Conservation (phyloP, 352 stramenopile genomes). For the Pythium insidiosum region DNA sequence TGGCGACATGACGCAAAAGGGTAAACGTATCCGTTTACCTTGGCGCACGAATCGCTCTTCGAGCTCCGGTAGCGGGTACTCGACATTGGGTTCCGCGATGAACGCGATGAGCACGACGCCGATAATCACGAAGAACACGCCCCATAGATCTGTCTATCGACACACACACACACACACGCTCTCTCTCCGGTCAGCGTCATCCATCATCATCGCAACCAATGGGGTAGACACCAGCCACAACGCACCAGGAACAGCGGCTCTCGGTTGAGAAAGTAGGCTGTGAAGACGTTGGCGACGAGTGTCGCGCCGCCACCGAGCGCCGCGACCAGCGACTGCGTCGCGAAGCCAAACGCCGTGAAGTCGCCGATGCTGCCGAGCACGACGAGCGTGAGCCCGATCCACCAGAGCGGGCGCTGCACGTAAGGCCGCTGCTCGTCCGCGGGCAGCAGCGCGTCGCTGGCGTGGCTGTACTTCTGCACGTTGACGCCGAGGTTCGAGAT, state of each 20-base stretch:
- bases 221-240: neutral
- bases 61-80: slow-evolving; percentile 82
- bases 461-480: slow-evolving; percentile 86
- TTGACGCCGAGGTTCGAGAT: slow-evolving; percentile 88
- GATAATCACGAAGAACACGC: slow-evolving; percentile 81
- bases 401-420: slow-evolving; percentile 84
- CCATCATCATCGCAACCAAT: no score
- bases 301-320: slow-evolving; percentile 80
- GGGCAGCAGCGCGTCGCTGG: slow-evolving; percentile 35
- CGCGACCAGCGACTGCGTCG: slow-evolving; percentile 84
- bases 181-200: no score
- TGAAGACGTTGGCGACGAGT: slow-evolving; percentile 84
- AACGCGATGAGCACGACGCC: slow-evolving; percentile 83
- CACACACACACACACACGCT: neutral
- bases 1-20: no score
- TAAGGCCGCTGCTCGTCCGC: slow-evolving; percentile 56
- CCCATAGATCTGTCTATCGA: slow-evolving; percentile 61
- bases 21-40: no score
- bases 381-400: slow-evolving; percentile 72
- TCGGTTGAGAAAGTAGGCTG: slow-evolving; percentile 77
- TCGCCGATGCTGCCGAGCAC: slow-evolving; percentile 79
- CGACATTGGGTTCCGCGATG: slow-evolving; percentile 78
- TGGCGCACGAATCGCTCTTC: slow-evolving; percentile 73
- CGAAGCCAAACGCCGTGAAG: slow-evolving; percentile 87
- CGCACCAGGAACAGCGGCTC: slow-evolving; percentile 59